A percentile compares a stretch with the other conserved stretches of the same genome.
phyloP scores from a whole-genome alignment of 1,139 yeast genomes.

The Blastobotrys buckinghamii region DNA sequence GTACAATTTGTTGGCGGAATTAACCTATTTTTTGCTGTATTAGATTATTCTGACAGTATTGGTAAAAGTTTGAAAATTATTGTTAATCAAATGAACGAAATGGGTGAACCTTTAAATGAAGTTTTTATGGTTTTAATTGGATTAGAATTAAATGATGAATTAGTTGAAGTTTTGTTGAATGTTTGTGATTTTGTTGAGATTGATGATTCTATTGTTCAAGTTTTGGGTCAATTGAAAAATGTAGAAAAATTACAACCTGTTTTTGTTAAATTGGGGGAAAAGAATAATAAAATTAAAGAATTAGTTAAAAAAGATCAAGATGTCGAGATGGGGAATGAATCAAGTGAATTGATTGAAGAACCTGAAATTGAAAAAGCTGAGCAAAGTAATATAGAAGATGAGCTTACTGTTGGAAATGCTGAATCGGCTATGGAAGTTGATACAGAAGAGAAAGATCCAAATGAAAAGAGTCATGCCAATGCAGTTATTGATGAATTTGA shows the following conservation, averaged over 20 bases:
- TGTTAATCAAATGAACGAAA: neutral
- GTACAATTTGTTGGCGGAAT: slow-evolving; percentile 22
- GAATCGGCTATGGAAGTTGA: neutral
- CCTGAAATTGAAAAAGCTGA: neutral
- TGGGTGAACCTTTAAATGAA: slow-evolving; percentile 8
- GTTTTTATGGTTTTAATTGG: slow-evolving; percentile 10
- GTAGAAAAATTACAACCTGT: neutral
- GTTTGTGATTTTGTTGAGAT: neutral
- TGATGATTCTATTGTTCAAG: neutral
- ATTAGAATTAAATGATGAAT: neutral
- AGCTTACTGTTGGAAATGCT: neutral
- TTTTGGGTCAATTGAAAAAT: neutral
- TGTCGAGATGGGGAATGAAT: neutral
- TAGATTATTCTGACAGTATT: slow-evolving; percentile 5
- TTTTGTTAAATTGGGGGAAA: neutral
- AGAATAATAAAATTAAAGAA: neutral
- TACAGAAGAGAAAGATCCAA: too few relatives aligned
- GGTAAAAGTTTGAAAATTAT: slow-evolving; percentile 5
- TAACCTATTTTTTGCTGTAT: slow-evolving; percentile 16
- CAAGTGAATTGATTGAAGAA: neutral
- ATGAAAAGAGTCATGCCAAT: too few relatives aligned
- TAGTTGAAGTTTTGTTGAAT: neutral
- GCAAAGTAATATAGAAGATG: neutral
- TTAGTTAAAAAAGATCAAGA: neutral
- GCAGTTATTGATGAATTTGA: too few relatives aligned